These are phyloP conservation scores for Leptodermis oblonga DNA, from an alignment of 257 asterid species.

Conservation along the genomic window DNA sequence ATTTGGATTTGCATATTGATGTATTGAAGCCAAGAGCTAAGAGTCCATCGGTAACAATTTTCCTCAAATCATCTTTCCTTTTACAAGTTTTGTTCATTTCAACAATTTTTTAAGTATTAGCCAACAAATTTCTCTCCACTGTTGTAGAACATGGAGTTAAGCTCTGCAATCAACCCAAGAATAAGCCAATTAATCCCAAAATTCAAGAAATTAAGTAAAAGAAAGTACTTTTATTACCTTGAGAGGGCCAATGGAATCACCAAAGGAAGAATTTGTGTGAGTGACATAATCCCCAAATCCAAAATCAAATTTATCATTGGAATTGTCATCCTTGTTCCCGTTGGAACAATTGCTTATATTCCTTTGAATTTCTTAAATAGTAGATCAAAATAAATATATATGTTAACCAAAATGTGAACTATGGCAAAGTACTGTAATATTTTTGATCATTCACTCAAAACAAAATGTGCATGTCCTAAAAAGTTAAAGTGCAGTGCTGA, in stretches of 20 bases:
- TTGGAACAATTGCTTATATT: conserved; percentile 85
- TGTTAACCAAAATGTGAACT: no score
- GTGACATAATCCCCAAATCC: conserved; percentile 48
- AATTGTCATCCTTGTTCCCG: conserved; percentile 80
- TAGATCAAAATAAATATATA: no score
- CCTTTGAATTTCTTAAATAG: no score
- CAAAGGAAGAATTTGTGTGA: conserved; percentile 48
- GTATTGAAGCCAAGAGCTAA: conserved; percentile 61
- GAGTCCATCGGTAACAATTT: conserved; percentile 60
- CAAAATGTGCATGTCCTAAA: no score
- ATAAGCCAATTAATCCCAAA: conserved; percentile 8
- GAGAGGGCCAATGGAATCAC: conserved; percentile 64
- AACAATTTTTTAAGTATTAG: conserved; percentile 65
- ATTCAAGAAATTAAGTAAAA: neutral
- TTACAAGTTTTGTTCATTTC: conserved; percentile 64
- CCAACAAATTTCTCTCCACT: conserved; percentile 74
- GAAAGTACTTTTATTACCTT: conserved; percentile 39
- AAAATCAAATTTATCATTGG: conserved; percentile 78
- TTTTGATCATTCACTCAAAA: no score
- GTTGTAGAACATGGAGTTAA: conserved; percentile 64
- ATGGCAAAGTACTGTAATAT: no score
- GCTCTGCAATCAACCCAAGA: conserved; percentile 37
- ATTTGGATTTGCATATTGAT: conserved; percentile 76
- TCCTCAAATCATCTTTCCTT: conserved; percentile 62
- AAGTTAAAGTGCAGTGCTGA: no score